Base-by-base conservation (phyloP, 345 rosid genomes). In the Physaria fendleri region DNA sequence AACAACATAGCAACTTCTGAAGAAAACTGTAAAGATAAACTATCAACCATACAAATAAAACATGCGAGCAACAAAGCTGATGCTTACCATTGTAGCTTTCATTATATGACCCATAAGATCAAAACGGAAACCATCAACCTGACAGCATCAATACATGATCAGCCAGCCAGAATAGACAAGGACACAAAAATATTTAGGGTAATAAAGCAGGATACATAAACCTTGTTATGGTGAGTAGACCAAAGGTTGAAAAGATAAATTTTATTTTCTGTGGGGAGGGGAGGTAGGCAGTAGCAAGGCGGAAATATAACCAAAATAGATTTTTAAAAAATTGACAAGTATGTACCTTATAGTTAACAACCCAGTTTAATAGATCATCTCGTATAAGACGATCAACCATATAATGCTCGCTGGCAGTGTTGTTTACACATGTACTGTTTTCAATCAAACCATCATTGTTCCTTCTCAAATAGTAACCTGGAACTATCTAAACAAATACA, bases 21-120 rank as follows among this genome's bases (percentile, higher is more conserved):
- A 35, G 18, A 59, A 16, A 39, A 20, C 49, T 33, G n/a, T 11
- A 34, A 20, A 38, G 48, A 45, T 18, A 20, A 20, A 29, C 27
- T 38, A 16, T 15, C 38, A 50, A 39, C 18, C 21, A 20, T 50
- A 24, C 42, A 64, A 21, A 50, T 25, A 12, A 48, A 59, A 61
- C 27, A 17, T 1, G 44, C 21, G 28, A 24, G 55, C n/a, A 38
- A 56, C 62, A 62, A 48, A 74, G 62, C 21, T 40, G 62, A 17
- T 40, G 56, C 76, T 40, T 76, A 92, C 98, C 96, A 88, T 88
- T 43, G 98, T 79, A 41, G 56, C 58, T 79, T 80, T 88, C 98
- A 92, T 92, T 61, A 92, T 63, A 75, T 92, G 98, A 51, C 98
- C 98, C 98, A 92, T 92, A 45, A 92, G 93, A 68, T 92, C 98